Conservation (phyloP, 2,329 filamentous ascomycete species). For the Fonsecaea monophora region DNA sequence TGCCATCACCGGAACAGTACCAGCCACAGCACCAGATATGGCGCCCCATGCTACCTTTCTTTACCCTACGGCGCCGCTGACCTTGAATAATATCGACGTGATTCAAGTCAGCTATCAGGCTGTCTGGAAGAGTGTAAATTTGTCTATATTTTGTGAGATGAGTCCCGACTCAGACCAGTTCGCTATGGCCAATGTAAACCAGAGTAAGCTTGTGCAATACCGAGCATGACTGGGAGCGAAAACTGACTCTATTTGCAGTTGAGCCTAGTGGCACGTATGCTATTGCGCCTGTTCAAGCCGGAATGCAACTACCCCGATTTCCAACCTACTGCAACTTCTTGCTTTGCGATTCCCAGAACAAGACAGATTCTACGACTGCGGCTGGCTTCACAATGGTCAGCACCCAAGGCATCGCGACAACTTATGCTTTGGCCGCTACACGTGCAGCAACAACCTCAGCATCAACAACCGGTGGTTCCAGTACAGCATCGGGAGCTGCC, state of each 20-base stretch:
- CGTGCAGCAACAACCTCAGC: conserved; percentile 11
- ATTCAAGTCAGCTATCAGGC: conserved; percentile 30
- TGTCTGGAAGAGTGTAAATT: conserved; percentile 25
- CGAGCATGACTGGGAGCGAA: neutral
- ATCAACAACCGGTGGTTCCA: neutral
- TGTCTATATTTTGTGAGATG: conserved; percentile 32
- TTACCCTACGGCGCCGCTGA: conserved; percentile 28
- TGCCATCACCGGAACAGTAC: neutral
- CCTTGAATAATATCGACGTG: conserved; percentile 32
- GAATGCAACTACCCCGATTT: conserved; percentile 28
- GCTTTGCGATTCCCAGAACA: conserved; percentile 27
- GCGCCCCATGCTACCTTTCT: conserved; percentile 25
- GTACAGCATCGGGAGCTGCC: neutral
- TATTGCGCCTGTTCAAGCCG: conserved; percentile 30
- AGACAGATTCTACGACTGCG: conserved; percentile 23
- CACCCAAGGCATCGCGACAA: conserved; percentile 24
- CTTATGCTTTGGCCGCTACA: conserved; percentile 23
- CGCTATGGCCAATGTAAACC: conserved; percentile 25
- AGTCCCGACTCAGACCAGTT: conserved; percentile 13
- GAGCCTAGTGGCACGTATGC: conserved; percentile 23
- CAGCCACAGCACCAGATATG: conserved; percentile 12
- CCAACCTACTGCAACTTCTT: conserved; percentile 29
- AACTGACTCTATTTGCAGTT: conserved; percentile 15
- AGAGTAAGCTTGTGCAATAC: conserved; percentile 10
- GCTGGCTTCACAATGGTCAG: conserved; percentile 31